Base-by-base conservation (phyloP, 2,329 filamentous ascomycete genomes). In the Talaromyces sp. region DNA sequence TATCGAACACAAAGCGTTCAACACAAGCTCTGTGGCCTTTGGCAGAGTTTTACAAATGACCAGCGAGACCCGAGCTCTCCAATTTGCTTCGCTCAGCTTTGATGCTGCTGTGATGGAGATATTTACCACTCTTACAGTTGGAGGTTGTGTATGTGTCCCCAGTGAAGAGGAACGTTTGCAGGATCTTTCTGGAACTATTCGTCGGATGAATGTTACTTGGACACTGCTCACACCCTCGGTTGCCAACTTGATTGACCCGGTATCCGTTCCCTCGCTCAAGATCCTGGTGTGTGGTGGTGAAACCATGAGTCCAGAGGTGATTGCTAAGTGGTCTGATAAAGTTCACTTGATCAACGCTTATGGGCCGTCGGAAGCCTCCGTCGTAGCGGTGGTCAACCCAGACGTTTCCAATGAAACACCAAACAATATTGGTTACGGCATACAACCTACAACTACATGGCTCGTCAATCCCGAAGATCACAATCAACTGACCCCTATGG, bases 101-200 rank as follows among this genome's bases (percentile, higher is more conserved):
- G 84, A 87, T 68, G 79, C 84, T 41, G 80, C 82, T 59, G 76
- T 87, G 50, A 76, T 82, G 33, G 85, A 86, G 69, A 81, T 86
- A 54, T 82, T 87, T 59, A 80, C 82, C 1, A 84, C 86, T 0
- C 76, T 89, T 4, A 76, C 81, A 1, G 77, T 83, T 39, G 87
- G 87, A 6, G 86, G 84, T 0, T 87, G 85, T 49, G 79, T 89
- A 8, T 88, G 87, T 65, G 80, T 89, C 1, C 86, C 87, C 0
- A 81, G 82, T 0, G 75, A 82, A 0, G 72, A 79, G 4, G 82
- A 85, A 65, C 77, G 82, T 56, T 33, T 66, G 8, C 62, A 63
- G 31, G 65, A 63, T 25, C n/a, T 66, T 15, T 22, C 65, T 11
- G 61, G 56, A 19, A 80, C 80, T 1, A 83, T 88, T 39, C 84